Conservation (phyloP, 2,329 filamentous ascomycete genomes). For the Zymoseptoria passerinii region DNA sequence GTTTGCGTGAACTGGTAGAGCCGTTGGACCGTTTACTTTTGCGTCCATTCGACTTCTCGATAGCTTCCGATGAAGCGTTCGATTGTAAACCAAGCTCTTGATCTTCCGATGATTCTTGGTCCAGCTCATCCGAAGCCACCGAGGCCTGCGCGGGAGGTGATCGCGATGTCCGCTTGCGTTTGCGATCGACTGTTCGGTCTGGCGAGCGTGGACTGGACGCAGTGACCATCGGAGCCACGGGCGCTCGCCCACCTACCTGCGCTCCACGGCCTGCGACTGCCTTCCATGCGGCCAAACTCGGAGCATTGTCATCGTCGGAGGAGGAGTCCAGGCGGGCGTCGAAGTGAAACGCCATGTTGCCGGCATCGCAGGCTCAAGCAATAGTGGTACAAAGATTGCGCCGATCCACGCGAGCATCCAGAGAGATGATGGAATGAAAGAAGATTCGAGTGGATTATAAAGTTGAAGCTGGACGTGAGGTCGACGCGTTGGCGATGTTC, state of each 20-base stretch:
- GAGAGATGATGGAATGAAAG: not conserved
- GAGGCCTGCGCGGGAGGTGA: slow-evolving; percentile 1
- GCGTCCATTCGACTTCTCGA: slow-evolving; percentile 3
- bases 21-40: not conserved
- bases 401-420: not conserved
- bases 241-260: slow-evolving; percentile 5
- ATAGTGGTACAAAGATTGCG: not conserved
- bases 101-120: slow-evolving; percentile 3
- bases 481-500: not conserved
- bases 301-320: slow-evolving; percentile 19
- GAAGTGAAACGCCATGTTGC: slow-evolving; percentile 22
- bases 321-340: slow-evolving; percentile 21
- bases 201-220: slow-evolving; percentile 7
- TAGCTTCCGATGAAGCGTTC: slow-evolving; percentile 2
- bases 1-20: not conserved
- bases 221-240: slow-evolving; percentile 18
- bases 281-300: slow-evolving; percentile 25
- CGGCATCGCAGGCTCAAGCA: not conserved
- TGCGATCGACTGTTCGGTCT: slow-evolving; percentile 4
- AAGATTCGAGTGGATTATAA: not conserved
- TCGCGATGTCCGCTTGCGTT: slow-evolving; percentile 6
- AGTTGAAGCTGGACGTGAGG: not conserved
- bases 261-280: slow-evolving; percentile 9
- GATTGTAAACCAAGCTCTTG: slow-evolving; percentile 8
- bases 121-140: slow-evolving; percentile 4